Evolutionary conservation across 2,329 filamentous ascomycete species (phyloP).

Genomic region (Phialocephala subalpina): DNA sequence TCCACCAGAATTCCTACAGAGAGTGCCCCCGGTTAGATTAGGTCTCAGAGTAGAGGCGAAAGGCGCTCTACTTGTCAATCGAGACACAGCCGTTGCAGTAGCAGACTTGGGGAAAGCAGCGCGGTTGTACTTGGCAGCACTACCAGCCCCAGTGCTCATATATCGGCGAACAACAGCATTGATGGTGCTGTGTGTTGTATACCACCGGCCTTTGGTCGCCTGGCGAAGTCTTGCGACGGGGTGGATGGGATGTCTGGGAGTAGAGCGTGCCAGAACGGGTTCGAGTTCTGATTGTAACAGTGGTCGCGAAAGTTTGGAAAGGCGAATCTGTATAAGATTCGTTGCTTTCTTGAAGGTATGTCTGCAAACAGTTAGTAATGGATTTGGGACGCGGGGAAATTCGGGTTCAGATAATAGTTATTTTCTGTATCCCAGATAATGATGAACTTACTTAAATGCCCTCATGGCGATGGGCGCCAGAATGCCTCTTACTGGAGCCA

Average conservation of each 20-base stretch:
- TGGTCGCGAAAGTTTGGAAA: slow-evolving; percentile 51
- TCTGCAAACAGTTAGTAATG: slow-evolving; percentile 44
- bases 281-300: slow-evolving; percentile 58
- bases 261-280: slow-evolving; percentile 64
- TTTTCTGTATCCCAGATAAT: neutral
- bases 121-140: slow-evolving; percentile 54
- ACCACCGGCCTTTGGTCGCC: slow-evolving; percentile 68
- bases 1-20: slow-evolving; percentile 88
- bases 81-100: slow-evolving; percentile 62
- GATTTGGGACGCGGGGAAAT: slow-evolving; percentile 3
- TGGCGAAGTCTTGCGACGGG: slow-evolving; percentile 70
- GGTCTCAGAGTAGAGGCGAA: slow-evolving; percentile 91
- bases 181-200: slow-evolving; percentile 64
- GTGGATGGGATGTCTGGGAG: slow-evolving; percentile 61
- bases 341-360: slow-evolving; percentile 56
- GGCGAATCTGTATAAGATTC: slow-evolving; percentile 52
- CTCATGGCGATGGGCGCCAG: slow-evolving; percentile 44
- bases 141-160: slow-evolving; percentile 44
- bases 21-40: slow-evolving; percentile 87
- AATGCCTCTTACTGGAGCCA: slow-evolving; percentile 43
- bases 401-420: neutral
- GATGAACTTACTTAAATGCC: slow-evolving; percentile 40
- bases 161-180: slow-evolving; percentile 54
- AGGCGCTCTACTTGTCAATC: slow-evolving; percentile 78
- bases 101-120: slow-evolving; percentile 63